Evolutionary conservation across 352 stramenopile genomes (phyloP), one percentile per base, ranked within the genome.

Genomic region (Plasmopara halstedii): DNA sequence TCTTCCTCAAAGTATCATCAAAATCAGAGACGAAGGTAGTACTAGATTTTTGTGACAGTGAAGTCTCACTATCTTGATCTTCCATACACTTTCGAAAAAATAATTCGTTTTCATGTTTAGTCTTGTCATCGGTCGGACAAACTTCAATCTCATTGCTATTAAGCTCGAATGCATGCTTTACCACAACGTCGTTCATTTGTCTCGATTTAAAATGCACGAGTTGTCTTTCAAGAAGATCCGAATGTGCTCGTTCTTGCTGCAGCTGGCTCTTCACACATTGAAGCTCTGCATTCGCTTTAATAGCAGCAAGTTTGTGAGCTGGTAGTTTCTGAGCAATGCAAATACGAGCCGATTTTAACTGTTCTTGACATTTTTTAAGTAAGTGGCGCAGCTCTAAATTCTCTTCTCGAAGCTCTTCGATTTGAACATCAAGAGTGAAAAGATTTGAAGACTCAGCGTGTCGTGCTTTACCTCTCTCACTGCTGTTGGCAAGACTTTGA

Each of bases 331-430:
- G 25, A 19, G 50, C 23, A 10, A 67, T 51, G 14, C 52, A 57
- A 18, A 31, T 23, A 15, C 44, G 47, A 41, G 57, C 17, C 0
- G 10, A 25, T 9, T 55, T 44, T 5, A 57, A 22, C 10, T 63
- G 40, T 1, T 55, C 45, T 1, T 60, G 35, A 1, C n/a, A 49
- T 26, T 46, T 33, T 6, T 58, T 15, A 11, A 80, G 29, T 32
- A 66, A 50, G 10, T 31, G 36, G 13, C 47, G 50, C 0, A 85
- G 50, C 7, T 50, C 46, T 0, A 11, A 14, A 44, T 81, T 85
- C 44, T 83, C 65, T 10, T 31, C 33, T 7, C 50, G 58, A 7
- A 83, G 53, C n/a, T 62, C 49, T 48, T 79, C 68, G 1, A 79
- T 20, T 20, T 80, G 45, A 1, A 73, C 21, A 10, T 29, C 25